phyloP scores from a whole-genome alignment of 352 stramenopile species.

The Phytopythium boreale region DNA sequence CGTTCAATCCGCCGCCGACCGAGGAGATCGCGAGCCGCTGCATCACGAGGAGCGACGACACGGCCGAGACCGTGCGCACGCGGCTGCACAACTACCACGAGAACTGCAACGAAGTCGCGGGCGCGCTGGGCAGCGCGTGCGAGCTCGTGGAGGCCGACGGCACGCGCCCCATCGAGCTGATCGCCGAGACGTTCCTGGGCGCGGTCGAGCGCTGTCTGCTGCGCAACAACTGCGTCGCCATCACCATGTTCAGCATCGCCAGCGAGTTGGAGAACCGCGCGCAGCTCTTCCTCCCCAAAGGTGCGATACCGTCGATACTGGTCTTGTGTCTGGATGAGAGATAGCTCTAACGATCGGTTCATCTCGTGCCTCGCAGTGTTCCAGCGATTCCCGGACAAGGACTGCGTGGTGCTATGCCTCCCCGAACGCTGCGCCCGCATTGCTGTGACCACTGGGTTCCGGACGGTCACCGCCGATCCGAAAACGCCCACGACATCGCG shows the following conservation, averaged over 20 bases:
- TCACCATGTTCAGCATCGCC: slow-evolving; percentile 55
- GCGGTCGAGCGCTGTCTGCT: slow-evolving; percentile 50
- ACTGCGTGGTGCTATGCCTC: slow-evolving; percentile 50
- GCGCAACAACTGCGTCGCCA: slow-evolving; percentile 53
- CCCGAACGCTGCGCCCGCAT: slow-evolving; percentile 40
- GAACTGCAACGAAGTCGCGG: slow-evolving; percentile 51
- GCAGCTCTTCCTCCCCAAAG: slow-evolving; percentile 52
- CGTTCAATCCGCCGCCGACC: slow-evolving; percentile 75
- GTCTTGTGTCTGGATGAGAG: too few relatives aligned
- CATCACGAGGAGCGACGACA: slow-evolving; percentile 84
- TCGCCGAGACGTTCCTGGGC: slow-evolving; percentile 51
- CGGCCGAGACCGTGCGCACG: slow-evolving; percentile 85
- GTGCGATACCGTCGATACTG: slow-evolving; percentile 15
- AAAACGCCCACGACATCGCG: slow-evolving; percentile 34
- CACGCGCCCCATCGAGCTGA: slow-evolving; percentile 44
- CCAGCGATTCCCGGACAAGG: slow-evolving; percentile 52
- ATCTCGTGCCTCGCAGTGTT: slow-evolving; percentile 30
- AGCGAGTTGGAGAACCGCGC: slow-evolving; percentile 32
- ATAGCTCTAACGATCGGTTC: not conserved
- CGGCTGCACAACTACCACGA: slow-evolving; percentile 84
- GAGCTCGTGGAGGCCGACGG: slow-evolving; percentile 47
- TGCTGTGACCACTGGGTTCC: slow-evolving; percentile 43
- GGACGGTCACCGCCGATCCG: slow-evolving; percentile 34
- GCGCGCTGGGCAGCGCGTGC: slow-evolving; percentile 33
- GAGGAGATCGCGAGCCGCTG: slow-evolving; percentile 59